phyloP scores from a whole-genome alignment of 129 eudicot genomes.

The Silybum marianum region DNA sequence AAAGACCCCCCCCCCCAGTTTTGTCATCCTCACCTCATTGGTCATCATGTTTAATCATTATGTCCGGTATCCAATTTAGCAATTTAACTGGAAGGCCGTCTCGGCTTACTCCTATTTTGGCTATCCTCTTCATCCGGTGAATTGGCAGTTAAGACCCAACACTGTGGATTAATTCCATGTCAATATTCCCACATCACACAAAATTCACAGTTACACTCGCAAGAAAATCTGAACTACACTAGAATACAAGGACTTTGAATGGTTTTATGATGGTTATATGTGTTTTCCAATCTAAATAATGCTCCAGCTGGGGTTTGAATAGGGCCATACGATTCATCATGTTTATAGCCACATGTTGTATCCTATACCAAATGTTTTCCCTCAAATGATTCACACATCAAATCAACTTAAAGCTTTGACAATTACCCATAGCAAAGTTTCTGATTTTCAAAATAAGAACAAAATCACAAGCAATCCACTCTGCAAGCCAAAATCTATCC shows the following conservation, averaged over 20 bases:
- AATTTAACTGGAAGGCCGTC: too few relatives aligned
- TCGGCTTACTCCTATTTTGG: too few relatives aligned
- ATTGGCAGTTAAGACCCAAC: not conserved
- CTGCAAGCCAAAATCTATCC: not conserved
- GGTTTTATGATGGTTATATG: not conserved
- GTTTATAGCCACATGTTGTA: not conserved
- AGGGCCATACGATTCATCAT: not conserved
- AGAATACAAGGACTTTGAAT: not conserved
- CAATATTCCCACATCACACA: not conserved
- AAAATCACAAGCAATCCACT: not conserved
- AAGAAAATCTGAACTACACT: not conserved
- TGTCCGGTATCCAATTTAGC: too few relatives aligned
- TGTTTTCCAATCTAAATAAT: not conserved
- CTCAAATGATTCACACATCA: not conserved
- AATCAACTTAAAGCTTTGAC: not conserved
- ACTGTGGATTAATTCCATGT: not conserved
- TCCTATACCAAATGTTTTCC: not conserved
- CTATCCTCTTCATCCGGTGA: too few relatives aligned
- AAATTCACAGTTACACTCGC: not conserved
- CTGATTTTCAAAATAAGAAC: not conserved
- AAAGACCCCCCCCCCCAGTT: too few relatives aligned
- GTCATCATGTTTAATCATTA: too few relatives aligned
- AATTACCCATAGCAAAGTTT: not conserved
- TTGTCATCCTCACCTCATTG: too few relatives aligned
- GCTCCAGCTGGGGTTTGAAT: not conserved